Base-by-base conservation (phyloP, 1,284 basidiomycete species). In the Polyporus tsugae region DNA sequence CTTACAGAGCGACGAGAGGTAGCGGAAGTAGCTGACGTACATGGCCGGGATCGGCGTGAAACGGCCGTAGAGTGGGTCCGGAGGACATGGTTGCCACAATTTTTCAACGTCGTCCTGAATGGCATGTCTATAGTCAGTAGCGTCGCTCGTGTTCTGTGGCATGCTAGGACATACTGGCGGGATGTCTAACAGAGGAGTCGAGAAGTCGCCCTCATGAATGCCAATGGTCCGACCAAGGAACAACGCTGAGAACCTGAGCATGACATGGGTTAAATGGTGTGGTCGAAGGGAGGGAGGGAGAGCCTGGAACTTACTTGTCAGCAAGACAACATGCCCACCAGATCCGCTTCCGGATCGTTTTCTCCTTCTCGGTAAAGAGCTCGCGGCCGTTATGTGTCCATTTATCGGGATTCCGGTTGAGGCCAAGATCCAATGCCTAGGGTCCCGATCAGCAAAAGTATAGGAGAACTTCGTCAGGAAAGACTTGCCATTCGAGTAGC, bases 271-370 rank as follows among this genome's bases (percentile, higher is more conserved):
- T 19, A 46, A 33, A n/a, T n/a, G 10, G 5, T 13, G 29, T 2
- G n/a, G 22, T 52, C 10, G 35, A 29, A 55, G 0, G 22, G 9
- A 33, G 7, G 6, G 19, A 38, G 22, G 19, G 10, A 7, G 7
- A 38, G 6, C 19, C 19, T 22, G 35, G 4, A 44, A 78, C 85
- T 62, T 75, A 93, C 91, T 89, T 87, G 77, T 95, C 94, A 63
- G 90, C 86, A 46, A 92, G 82, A 75, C 89, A 86, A 76, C 93
- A 95, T 33, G 86, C 84, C 91, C 92, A 95, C 94, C 94, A 96
- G 60, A 95, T 90, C 67, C 93, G 90, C 70, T 90, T 88, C 67
- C 94, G 85, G 6, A 87, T 88, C 77, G 93, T 88, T 62, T 88
- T 90, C 78, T 95, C 93, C 74, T 88, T 86, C 29, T 83, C 79